Base-by-base conservation (phyloP, 2,329 filamentous ascomycete genomes). In the Emericellopsis cladophorae region DNA sequence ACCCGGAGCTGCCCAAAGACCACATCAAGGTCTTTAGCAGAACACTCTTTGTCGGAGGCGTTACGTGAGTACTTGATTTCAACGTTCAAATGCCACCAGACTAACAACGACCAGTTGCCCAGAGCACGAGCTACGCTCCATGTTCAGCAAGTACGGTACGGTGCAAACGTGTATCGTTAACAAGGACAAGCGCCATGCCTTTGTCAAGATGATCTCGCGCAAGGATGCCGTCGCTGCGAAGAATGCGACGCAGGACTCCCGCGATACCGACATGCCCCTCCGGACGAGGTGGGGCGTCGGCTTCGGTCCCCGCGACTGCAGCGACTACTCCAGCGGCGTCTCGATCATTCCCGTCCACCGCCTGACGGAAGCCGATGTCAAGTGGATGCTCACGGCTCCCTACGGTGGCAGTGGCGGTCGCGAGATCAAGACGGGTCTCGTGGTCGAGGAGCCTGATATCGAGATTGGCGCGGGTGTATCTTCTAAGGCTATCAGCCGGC, bases 121-220 rank as follows among this genome's bases (percentile, higher is more conserved):
- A 7, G 90, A 98, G 61, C 68, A 73, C 43, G 88, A 96, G 57
- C 72, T 98, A 40, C 80, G 88, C 40, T 67, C 66, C 39, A 79
- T 94, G 36, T 98, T 98, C 60, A 71, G 68, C 53, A 79, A 79
- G 36, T 95, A 81, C 55, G 92, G 92, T 44, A 70, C 80, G 40
- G 92, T 98, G 4, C 92, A 98, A 61, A 95, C 90, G 2, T 96
- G 90, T 62, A 98, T 98, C 49, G 89, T 95, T 49, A 96, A 98
- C 65, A 84, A 87, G 54, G 92, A 98, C 55, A 98, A 96, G 66
- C 84, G 92, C 15, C 92, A 98, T 61, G 92, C 92, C 6, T 98
- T 98, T 58, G 90, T 98, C 54, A 98, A 98, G 66, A 98, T 98
- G 92, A 76, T 92, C 49, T 92, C 78, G 47, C 86, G 93, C 31